Base-by-base conservation (phyloP, 2,329 filamentous ascomycete genomes). In the Fusarium sp. region DNA sequence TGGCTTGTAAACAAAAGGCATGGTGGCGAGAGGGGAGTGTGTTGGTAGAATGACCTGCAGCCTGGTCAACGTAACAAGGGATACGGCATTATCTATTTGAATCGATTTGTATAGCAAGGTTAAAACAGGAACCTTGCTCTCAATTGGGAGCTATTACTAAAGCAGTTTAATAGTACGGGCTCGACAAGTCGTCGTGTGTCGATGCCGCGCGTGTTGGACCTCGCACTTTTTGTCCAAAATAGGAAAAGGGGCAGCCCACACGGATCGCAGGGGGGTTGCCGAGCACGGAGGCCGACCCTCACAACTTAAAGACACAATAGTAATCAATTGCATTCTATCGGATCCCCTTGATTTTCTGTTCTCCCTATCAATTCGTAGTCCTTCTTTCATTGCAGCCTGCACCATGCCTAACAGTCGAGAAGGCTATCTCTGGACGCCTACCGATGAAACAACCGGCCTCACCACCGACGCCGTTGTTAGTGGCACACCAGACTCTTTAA, bases 401-500 rank as follows among this genome's bases (percentile, higher is more conserved):
- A 39, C 13, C 13, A 73, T 75, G 73, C 61, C 66, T 3, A 50
- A 57, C 6, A 66, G 72, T n/a, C 56, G 33, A 16, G 74, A 76
- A 64, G 74, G 74, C 6, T 69, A 68, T 48, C 18, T 76, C 0
- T 76, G 73, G 74, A 72, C 70, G 8, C 48, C 29, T 1, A 5
- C 18, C 2, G 59, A 70, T 1, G 50, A 54, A 4, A 63, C 45
- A 3, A 35, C 29, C 2, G 73, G 73, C 4, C 70, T 76, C 1
- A 29, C 29, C 14, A 73, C 73, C 0, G 70, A 75, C 10, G 71
- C 73, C 1, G 73, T 69, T 37, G 22, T 75, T 2, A 39, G 37
- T 4, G 64, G 67, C 14, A 73, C 70, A 2, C n/a, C 60, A 0
- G 22, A 62, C 2, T 57, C 62, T 0, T 10, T 29, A 1, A 41